These are phyloP conservation scores for Arctium lappa DNA, from an alignment of 129 eudicot species.

Conservation along the genomic window DNA sequence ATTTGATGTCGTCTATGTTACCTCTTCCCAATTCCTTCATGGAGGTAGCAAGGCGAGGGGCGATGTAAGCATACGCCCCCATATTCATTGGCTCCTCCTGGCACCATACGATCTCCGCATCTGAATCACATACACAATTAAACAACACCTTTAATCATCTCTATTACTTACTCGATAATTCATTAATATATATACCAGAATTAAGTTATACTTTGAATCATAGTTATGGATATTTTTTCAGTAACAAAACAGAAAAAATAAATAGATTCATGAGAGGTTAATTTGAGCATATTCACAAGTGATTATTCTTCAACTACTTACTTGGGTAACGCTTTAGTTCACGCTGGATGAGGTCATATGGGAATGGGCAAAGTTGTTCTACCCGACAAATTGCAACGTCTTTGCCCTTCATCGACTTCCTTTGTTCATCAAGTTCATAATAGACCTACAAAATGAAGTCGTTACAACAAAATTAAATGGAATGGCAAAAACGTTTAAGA, in stretches of 20 bases:
- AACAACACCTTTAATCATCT: not conserved
- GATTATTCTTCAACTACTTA: conserved; percentile 29
- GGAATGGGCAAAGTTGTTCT: conserved; percentile 98
- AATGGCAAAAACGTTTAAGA: not conserved
- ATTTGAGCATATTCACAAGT: not conserved
- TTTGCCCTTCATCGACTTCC: conserved; percentile 51
- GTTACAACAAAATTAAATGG: not conserved
- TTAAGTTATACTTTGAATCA: not conserved
- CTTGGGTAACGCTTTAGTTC: conserved; percentile 95
- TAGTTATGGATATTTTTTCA: not conserved
- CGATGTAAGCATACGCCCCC: conserved; percentile 77
- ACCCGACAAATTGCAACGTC: conserved; percentile 92
- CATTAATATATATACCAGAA: too few relatives aligned
- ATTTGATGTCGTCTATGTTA: conserved; percentile 60
- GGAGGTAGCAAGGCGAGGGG: conserved; percentile 73
- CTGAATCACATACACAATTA: conserved; percentile 31
- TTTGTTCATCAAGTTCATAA: conserved; percentile 84
- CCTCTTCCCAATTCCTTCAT: conserved; percentile 75
- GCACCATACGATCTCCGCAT: conserved; percentile 95
- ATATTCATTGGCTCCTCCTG: conserved; percentile 99
- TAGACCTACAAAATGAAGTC: conserved; percentile 51
- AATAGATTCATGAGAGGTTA: not conserved
- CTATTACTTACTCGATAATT: not conserved
- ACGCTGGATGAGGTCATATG: conserved; percentile 87
- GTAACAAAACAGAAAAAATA: not conserved